These are phyloP conservation scores for Ruellia speciosa DNA, from an alignment of 305 asterid species.

Conservation along the genomic window DNA sequence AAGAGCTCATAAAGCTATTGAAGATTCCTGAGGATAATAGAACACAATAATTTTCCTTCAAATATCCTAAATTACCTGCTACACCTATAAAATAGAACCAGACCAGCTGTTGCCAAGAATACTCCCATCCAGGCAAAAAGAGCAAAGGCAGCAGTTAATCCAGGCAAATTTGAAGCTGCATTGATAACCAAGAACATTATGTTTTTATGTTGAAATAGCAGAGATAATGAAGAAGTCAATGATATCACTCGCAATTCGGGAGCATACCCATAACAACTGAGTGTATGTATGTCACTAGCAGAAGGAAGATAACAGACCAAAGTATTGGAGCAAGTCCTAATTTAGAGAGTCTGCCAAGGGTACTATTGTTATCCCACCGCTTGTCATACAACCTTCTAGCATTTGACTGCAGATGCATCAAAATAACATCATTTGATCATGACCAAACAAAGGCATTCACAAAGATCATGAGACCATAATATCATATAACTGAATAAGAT, in stretches of 20 bases:
- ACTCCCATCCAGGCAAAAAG: slow-evolving; percentile 91
- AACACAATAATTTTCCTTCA: background rate
- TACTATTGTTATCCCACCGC: slow-evolving; percentile 67
- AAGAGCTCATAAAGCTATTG: background rate
- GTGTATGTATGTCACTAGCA: slow-evolving; percentile 58
- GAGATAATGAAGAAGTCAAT: slow-evolving; percentile 8
- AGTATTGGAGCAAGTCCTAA: slow-evolving; percentile 90
- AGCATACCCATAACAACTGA: slow-evolving; percentile 70
- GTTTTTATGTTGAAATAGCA: slow-evolving; percentile 13
- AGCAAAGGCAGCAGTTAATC: slow-evolving; percentile 72
- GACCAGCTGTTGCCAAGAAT: slow-evolving; percentile 63
- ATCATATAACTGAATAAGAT: too few species aligned
- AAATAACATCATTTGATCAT: slow-evolving; percentile 13
- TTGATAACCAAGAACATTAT: slow-evolving; percentile 19
- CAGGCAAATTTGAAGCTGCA: slow-evolving; percentile 78
- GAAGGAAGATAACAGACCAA: slow-evolving; percentile 65
- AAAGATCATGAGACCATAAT: slow-evolving; percentile 7
- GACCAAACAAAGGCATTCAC: slow-evolving; percentile 10
- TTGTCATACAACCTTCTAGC: slow-evolving; percentile 79
- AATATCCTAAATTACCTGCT: slow-evolving; percentile 58
- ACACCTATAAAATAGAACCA: slow-evolving; percentile 70
- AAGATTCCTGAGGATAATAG: background rate
- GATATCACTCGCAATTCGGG: slow-evolving; percentile 21
- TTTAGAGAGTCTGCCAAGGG: slow-evolving; percentile 65
- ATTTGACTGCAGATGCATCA: slow-evolving; percentile 64